Evolutionary conservation across 75 land plant genomes (phyloP), one percentile per base, ranked within the genome.

Genomic region (Isoetes taiwanensis): DNA sequence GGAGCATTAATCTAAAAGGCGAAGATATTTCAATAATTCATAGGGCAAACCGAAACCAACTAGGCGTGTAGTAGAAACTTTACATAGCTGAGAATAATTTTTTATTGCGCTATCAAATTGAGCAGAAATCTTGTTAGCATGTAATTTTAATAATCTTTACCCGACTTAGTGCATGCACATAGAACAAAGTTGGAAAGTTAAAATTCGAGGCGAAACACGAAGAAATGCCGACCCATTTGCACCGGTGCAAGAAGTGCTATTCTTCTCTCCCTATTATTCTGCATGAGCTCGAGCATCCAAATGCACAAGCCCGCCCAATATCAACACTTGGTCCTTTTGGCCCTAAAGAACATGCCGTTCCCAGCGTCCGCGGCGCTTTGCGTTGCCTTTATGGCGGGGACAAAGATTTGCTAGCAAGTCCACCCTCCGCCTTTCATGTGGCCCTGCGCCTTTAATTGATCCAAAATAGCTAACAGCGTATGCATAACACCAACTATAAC

Each of bases 361-460:
- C 50, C 16, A 46, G 19, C 16, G 50, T 46, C 50, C 16, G 21
- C 4, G 50, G 21, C 16, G 50, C 50, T n/a, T 16, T 46, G 50
- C 50, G 25, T 46, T 5, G 50, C 50, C 23, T 46, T 46, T 5
- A 46, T 46, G 5, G 50, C 50, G 16, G 50, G 50, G 5, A 46
- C 50, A 19, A 23, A 46, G 6, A 23, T 23, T n/a, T 4, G 50
- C 50, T n/a, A 46, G 25, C 25, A 19, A 46, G 50, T 46, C 50
- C n/a, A 46, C 50, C 50, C n/a, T 46, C n/a, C 50, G 50, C 23
- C 50, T 46, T n/a, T 46, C 50, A 5, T 46, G 50, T 46, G 50
- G 5, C 16, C 50, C 23, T 16, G 50, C 23, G 50, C 50, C 50
- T 46, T 46, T 6, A 46, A 6, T 16, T 46, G 50, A 23, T 46